Base-by-base conservation (phyloP, 2,329 filamentous ascomycete genomes). In the Elsinoe perseae region DNA sequence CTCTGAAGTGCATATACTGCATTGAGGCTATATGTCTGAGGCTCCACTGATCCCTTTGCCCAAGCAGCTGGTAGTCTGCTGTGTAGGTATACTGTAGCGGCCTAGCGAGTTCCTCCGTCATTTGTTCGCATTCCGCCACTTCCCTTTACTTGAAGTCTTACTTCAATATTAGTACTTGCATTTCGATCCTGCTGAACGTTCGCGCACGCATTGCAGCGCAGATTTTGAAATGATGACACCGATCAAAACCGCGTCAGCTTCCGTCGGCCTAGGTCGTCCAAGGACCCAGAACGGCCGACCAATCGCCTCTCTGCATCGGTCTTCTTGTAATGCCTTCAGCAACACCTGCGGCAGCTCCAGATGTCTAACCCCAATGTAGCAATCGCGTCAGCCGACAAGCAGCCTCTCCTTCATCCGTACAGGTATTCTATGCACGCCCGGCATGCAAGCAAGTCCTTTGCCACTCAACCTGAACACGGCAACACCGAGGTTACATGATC, bases 71-170 rank as follows among this genome's bases (percentile, higher is more conserved):
- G 8, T 84, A 84, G 32, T 85, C 80, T 0, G 78, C 73, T 61
- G 85, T 85, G 62, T 80, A 83, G 3, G 59, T 58, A 46, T 74
- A 67, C 63, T 83, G 80, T 40, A 85, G 81, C 56, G 77, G 73
- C 34, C 63, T 63, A 2, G 79, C 80, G 66, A 84, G 85, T 2
- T 82, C 78, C 8, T 80, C 36, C 9, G 83, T 56, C 0, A 70
- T 69, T 0, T 80, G 77, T 58, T 77, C 77, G 2, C 66, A 64
- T 57, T 68, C 72, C 3, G 83, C 65, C 1, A 78, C 64, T 23
- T 68, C 63, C 54, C 68, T 70, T 3, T 76, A 77, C 12, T 72
- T 72, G 0, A 80, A 81, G 2, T 68, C 72, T 4, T 77, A 80
- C 23, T 53, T 50, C 46, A 18, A 52, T 36, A 50, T 62, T 21